phyloP scores from a whole-genome alignment of 192 early-diverging fungal species.

The Umbelopsis sp. region DNA sequence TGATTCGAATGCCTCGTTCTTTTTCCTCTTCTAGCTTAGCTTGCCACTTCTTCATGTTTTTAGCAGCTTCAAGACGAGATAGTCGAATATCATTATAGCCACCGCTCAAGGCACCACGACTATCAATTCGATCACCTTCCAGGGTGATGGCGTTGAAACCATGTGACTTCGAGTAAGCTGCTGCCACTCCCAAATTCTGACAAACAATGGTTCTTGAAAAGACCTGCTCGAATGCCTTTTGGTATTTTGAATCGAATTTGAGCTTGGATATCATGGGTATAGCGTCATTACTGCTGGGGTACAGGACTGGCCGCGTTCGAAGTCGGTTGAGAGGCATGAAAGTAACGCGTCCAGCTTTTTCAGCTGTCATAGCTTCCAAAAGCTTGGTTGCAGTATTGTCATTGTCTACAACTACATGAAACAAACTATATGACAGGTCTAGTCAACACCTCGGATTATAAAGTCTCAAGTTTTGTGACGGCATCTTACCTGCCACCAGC shows the following conservation, averaged over 20 bases:
- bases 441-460: constrained; percentile 19
- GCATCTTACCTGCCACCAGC: constrained; percentile 68
- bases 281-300: constrained; percentile 70
- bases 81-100: constrained; percentile 78
- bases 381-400: constrained; percentile 86
- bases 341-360: constrained; percentile 83
- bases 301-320: constrained; percentile 57
- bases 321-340: constrained; percentile 96
- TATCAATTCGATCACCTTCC: constrained; percentile 89
- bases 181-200: constrained; percentile 78
- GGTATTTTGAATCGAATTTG: constrained; percentile 67
- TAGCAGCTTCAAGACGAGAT: constrained; percentile 77
- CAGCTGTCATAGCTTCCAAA: constrained; percentile 58
- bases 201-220: constrained; percentile 93
- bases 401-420: constrained; percentile 95
- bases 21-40: constrained; percentile 48
- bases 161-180: constrained; percentile 75
- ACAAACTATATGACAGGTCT: constrained; percentile 62
- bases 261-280: constrained; percentile 85
- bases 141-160: constrained; percentile 86
- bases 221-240: constrained; percentile 83
- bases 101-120: constrained; percentile 91
- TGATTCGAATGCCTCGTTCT: constrained; percentile 43
- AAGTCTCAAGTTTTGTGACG: too few relatives aligned
- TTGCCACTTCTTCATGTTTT: constrained; percentile 55